phyloP scores from a whole-genome alignment of 2,329 filamentous ascomycete genomes.

The Diaporthe eres region DNA sequence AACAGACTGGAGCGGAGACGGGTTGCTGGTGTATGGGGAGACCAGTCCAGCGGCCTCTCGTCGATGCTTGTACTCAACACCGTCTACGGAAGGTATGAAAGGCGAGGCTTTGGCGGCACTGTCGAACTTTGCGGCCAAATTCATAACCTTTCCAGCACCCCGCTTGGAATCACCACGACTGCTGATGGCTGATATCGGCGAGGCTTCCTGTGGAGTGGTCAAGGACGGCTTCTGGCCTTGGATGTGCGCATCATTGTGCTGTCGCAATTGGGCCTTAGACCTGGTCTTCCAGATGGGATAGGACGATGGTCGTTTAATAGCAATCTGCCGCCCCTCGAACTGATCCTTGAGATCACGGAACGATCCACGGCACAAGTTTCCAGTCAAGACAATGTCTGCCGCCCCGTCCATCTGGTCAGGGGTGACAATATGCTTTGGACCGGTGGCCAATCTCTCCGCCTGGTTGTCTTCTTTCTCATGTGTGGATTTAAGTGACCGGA shows the following conservation, averaged over 20 bases:
- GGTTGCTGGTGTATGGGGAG: slow-evolving; percentile 41
- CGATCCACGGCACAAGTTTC: slow-evolving; percentile 27
- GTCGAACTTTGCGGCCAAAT: slow-evolving; percentile 68
- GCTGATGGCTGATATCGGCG: slow-evolving; percentile 1
- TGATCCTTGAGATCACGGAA: slow-evolving; percentile 21
- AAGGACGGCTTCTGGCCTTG: slow-evolving; percentile 30
- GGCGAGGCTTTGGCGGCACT: slow-evolving; percentile 49
- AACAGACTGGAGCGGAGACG: slow-evolving; percentile 28
- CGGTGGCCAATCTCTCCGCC: not conserved
- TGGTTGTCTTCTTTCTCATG: not conserved
- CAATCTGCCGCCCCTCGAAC: not conserved
- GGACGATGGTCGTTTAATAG: slow-evolving; percentile 11
- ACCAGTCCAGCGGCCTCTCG: slow-evolving; percentile 36
- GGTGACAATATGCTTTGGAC: not conserved
- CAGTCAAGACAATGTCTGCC: slow-evolving; percentile 18
- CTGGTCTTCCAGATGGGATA: slow-evolving; percentile 25
- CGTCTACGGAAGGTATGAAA: slow-evolving; percentile 40
- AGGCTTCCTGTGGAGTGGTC: slow-evolving; percentile 36
- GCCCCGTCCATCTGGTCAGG: slow-evolving; percentile 39
- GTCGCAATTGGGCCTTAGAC: not conserved
- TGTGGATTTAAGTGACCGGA: slow-evolving; percentile 20
- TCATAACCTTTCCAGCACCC: slow-evolving; percentile 56
- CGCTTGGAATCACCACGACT: slow-evolving; percentile 42
- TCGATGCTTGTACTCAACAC: slow-evolving; percentile 15
- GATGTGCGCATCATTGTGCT: slow-evolving; percentile 15